Conservation (phyloP, 1,284 basidiomycete species). For the Pseudozyma sp. region DNA sequence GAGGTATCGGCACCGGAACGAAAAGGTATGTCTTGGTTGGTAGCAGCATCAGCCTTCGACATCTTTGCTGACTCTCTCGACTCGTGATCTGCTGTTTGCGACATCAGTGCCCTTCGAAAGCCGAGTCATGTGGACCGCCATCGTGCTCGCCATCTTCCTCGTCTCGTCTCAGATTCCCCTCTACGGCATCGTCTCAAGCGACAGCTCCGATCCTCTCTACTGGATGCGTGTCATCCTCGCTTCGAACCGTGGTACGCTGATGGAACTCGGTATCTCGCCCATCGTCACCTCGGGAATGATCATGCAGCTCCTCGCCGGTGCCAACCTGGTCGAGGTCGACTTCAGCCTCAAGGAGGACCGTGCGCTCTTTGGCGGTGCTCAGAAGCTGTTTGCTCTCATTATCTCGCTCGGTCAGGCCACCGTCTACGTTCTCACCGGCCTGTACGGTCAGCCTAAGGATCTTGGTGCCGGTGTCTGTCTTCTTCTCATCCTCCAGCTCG, state of each 20-base stretch:
- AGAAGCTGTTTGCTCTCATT: slow-evolving; percentile 96
- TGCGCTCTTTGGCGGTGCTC: slow-evolving; percentile 92
- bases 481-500: slow-evolving; percentile 92
- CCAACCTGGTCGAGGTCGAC: slow-evolving; percentile 97
- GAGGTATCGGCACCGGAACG: slow-evolving; percentile 68
- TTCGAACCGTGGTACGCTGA: slow-evolving; percentile 96
- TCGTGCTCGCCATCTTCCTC: slow-evolving; percentile 68
- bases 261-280: slow-evolving; percentile 98
- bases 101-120: slow-evolving; percentile 65
- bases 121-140: slow-evolving; percentile 68
- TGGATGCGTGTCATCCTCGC: slow-evolving; percentile 99
- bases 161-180: slow-evolving; percentile 68
- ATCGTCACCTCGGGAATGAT: slow-evolving; percentile 98
- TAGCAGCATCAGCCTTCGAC: neutral
- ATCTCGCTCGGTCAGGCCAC: slow-evolving; percentile 96
- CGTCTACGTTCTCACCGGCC: slow-evolving; percentile 95
- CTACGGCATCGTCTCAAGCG: slow-evolving; percentile 68
- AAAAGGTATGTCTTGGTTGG: slow-evolving; percentile 51
- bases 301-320: slow-evolving; percentile 97
- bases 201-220: slow-evolving; percentile 84
- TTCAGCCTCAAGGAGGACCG: slow-evolving; percentile 97
- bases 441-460: slow-evolving; percentile 93
- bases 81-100: neutral
- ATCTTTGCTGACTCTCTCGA: slow-evolving; percentile 1
- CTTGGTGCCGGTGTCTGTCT: slow-evolving; percentile 95